phyloP scores from a whole-genome alignment of 768 basidiomycete species.

The Crepidotus variabilis region DNA sequence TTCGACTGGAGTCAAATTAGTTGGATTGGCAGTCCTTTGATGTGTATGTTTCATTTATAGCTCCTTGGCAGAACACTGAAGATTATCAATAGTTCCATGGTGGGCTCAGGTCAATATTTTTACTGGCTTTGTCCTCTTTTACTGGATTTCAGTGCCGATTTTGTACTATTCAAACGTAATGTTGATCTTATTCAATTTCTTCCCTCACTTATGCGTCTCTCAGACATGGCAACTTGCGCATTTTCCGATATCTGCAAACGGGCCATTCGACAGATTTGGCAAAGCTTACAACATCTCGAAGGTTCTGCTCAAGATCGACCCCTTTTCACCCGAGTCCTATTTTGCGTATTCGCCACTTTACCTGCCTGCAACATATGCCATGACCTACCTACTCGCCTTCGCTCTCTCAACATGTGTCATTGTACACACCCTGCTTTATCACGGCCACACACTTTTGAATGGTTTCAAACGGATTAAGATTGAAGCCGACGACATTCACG shows the following conservation, averaged over 20 bases:
- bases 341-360: slow-evolving; percentile 83
- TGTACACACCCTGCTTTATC: slow-evolving; percentile 84
- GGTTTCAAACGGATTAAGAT: slow-evolving; percentile 68
- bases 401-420: slow-evolving; percentile 80
- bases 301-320: slow-evolving; percentile 59
- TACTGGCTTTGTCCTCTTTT: slow-evolving; percentile 82
- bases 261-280: slow-evolving; percentile 83
- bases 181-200: slow-evolving; percentile 12
- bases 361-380: slow-evolving; percentile 83
- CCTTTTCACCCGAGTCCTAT: slow-evolving; percentile 77
- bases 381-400: slow-evolving; percentile 87
- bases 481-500: slow-evolving; percentile 92
- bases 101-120: slow-evolving; percentile 95
- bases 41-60: background rate
- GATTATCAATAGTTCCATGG: slow-evolving; percentile 64
- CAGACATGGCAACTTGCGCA: slow-evolving; percentile 81
- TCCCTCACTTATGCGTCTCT: background rate
- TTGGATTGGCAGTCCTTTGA: slow-evolving; percentile 7
- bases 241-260: slow-evolving; percentile 81
- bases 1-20: slow-evolving; percentile 12
- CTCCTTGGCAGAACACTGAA: background rate
- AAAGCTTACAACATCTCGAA: slow-evolving; percentile 66
- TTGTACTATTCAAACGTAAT: slow-evolving; percentile 93
- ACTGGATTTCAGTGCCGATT: slow-evolving; percentile 86
- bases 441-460: slow-evolving; percentile 72